Evolutionary conservation across 805 yeast species (phyloP).

Genomic region (Isabelozyma heimii): DNA sequence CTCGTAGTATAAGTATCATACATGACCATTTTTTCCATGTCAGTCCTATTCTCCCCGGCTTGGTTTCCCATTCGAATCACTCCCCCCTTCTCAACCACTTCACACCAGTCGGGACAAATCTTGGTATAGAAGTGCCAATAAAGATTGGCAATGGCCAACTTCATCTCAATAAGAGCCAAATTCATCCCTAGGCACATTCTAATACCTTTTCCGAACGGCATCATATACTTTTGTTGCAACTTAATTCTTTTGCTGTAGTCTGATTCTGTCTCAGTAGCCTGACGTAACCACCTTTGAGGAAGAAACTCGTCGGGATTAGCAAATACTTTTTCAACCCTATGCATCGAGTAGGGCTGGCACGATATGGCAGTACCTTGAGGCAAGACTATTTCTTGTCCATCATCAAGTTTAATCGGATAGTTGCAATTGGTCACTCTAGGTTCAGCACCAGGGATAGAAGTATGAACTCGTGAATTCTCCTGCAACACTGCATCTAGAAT

Average conservation of each 20-base stretch:
- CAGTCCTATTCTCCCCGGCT: constrained; percentile 32
- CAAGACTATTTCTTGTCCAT: constrained; percentile 22
- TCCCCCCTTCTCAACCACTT: constrained; percentile 10
- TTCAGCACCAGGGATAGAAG: constrained; percentile 75
- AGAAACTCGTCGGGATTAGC: constrained; percentile 50
- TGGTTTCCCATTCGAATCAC: constrained; percentile 9
- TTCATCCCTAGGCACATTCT: constrained; percentile 76
- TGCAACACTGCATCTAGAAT: constrained; percentile 58
- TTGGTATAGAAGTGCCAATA: constrained; percentile 46
- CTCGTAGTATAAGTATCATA: constrained; percentile 55
- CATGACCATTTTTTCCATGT: constrained; percentile 46
- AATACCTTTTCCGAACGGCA: constrained; percentile 72
- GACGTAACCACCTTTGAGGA: constrained; percentile 64
- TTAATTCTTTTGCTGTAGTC: constrained; percentile 36
- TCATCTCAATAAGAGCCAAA: constrained; percentile 65
- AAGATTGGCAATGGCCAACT: constrained; percentile 51
- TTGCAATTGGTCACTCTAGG: constrained; percentile 48
- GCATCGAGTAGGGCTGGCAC: constrained; percentile 65
- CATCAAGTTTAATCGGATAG: constrained; percentile 22
- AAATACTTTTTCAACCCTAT: constrained; percentile 49
- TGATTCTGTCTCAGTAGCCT: constrained; percentile 26
- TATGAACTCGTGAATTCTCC: constrained; percentile 60
- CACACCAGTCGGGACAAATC: constrained; percentile 46
- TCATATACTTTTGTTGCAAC: constrained; percentile 50
- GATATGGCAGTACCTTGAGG: constrained; percentile 59